Evolutionary conservation across 805 yeast species (phyloP), one percentile per base, ranked within the genome.

Genomic region (Wickerhamomyces queroliae): DNA sequence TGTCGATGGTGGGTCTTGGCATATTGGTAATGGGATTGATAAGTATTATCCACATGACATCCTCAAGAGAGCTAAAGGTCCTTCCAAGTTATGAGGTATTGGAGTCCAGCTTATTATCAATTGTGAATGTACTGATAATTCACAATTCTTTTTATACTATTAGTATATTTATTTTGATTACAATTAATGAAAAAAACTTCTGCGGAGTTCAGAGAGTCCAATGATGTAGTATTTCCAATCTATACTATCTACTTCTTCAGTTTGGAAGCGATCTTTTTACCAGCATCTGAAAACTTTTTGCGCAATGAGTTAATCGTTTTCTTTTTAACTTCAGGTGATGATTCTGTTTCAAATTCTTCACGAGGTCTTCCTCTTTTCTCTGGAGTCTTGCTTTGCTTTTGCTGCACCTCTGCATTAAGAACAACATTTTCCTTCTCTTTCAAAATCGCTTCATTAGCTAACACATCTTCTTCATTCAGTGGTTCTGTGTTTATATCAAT

Each of bases 1-100:
- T 15, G 96, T 91, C 5, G 98, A 90, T 63, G 97, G 97, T 38
- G 98, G 82, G 2, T 70, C 76, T 42, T 89, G 97, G 96, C 95
- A 87, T 56, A 66, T 78, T 57, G 88, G 90, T 12, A 60, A 63
- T 40, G 47, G 64, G 35, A 52, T 58, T 22, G 43, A 60, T 21
- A 57, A 60, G 26, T 52, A 63, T 46, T 76, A 75, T 46, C 83
- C 83, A 7, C 66, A 68, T 3, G 44, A 41, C 8, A 43, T 77
- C 41, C 43, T 50, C 12, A 36, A 61, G 15, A 56, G 62, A 41
- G 43, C 63, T 31, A 40, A 36, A 10, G 58, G 55, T 30, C 59
- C 62, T 34, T 55, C 71, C 33, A 69, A 67, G 52, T 51, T 69
- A 19, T 69, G 43, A 56, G 33, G 28, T 15, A 23, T 21, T n/a